Conservation (phyloP, 1,284 basidiomycete species). For the Megacollybia platyphylla region DNA sequence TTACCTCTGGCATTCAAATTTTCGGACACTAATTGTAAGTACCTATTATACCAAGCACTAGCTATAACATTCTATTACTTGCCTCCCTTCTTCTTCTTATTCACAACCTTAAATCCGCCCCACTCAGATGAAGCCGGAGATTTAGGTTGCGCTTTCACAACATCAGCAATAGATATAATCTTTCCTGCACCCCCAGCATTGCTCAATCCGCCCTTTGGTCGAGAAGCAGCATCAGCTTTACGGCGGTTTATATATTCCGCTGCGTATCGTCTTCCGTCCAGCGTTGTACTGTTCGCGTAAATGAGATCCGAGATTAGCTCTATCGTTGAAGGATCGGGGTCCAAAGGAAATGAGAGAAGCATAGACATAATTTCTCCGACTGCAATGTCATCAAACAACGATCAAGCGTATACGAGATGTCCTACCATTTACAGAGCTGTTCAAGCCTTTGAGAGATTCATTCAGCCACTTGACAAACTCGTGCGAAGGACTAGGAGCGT, state of each 20-base stretch:
- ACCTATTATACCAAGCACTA: background rate
- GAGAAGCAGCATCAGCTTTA: conserved; percentile 59
- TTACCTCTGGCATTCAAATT: too few species aligned
- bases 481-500: conserved; percentile 48
- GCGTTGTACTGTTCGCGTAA: conserved; percentile 86
- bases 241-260: conserved; percentile 81
- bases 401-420: conserved; percentile 5
- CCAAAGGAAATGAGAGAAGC: conserved; percentile 82
- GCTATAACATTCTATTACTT: conserved; percentile 9
- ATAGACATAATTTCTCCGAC: conserved; percentile 91
- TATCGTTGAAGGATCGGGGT: conserved; percentile 68
- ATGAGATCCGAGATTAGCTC: conserved; percentile 90
- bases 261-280: conserved; percentile 92
- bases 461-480: conserved; percentile 92
- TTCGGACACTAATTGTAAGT: background rate
- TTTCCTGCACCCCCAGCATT: conserved; percentile 31
- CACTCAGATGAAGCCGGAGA: conserved; percentile 57
- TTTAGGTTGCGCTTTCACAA: conserved; percentile 83
- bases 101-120: conserved; percentile 82
- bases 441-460: conserved; percentile 80
- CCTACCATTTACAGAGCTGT: conserved; percentile 69
- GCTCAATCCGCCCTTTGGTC: conserved; percentile 27
- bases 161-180: conserved; percentile 68
- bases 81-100: conserved; percentile 85
- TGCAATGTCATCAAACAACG: conserved; percentile 17